Base-by-base conservation (phyloP, 768 basidiomycete species). In the Tulasnella calospora region DNA sequence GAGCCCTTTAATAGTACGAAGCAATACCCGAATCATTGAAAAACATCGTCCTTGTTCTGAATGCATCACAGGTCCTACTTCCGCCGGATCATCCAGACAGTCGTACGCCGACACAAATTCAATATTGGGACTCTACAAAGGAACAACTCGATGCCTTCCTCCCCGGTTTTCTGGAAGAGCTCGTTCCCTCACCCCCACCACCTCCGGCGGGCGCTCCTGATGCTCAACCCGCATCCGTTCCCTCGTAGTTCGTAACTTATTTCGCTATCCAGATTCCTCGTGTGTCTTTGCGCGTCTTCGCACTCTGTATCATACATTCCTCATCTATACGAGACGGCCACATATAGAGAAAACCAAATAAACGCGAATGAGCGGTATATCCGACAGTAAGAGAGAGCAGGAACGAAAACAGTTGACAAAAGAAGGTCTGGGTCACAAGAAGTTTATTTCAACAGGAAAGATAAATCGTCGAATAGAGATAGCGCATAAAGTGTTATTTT, bases 11-110 rank as follows among this genome's bases (percentile, higher is more conserved):
- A 55, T 79, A 99, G 97, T 92, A 92, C 83, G 98, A 99, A 83
- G 97, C 97, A 0, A 89, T 98, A 27, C 95, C 95, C 0, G 98
- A 99, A 84, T 96, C 96, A 1, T 88, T 99, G 81, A 99, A 98
- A 86, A 99, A 99, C 82, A 94, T 97, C 72, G 86, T 99, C 21
- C 88, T 99, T 71, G 97, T 99, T 72, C 96, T 99, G 95, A 92
- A 96, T 81, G 94, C 96, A 1, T 92, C 92, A 0, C 89, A 89
- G 6, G 91, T 96, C 77, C 89, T 99, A 23, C 88, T 94, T 5
- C 93, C 94, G 4, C 91, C 89, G 0, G 15, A 85, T 86, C 17
- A 85, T 84, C 9, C 83, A 85, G 57, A 82, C 83, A 5, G 81
- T 80, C 15, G 84, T 84, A 72, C 78, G 40, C 30, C 35, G 8